A percentile compares a stretch with the other conserved stretches of the same genome.
phyloP scores from a whole-genome alignment of 1,139 yeast species.

The Magnusiomyces suaveolens region DNA sequence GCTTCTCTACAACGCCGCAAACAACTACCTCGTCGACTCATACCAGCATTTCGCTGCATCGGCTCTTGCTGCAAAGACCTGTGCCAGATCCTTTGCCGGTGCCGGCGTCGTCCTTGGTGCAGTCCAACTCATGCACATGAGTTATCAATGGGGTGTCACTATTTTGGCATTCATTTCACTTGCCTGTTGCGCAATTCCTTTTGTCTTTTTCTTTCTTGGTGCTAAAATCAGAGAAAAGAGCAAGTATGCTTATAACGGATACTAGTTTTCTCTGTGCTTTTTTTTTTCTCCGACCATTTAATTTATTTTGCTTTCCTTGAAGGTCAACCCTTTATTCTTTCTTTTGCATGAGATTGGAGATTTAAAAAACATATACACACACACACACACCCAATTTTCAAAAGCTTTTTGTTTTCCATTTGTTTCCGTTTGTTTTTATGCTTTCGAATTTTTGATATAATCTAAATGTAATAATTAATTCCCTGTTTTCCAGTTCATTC shows the following conservation, averaged over 20 bases:
- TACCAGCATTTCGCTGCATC: slow-evolving; percentile 65
- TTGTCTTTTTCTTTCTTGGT: slow-evolving; percentile 57
- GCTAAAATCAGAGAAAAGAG: slow-evolving; percentile 50
- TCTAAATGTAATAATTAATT: no score
- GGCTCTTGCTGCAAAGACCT: slow-evolving; percentile 79
- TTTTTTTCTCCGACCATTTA: no score
- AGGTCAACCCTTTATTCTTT: no score
- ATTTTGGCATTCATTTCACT: slow-evolving; percentile 58
- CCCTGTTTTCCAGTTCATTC: no score
- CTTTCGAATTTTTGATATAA: no score
- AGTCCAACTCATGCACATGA: slow-evolving; percentile 54
- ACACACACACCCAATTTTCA: no score
- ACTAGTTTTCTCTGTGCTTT: no score
- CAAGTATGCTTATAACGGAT: slow-evolving; percentile 49
- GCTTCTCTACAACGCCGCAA: slow-evolving; percentile 45
- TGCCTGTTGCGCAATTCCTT: slow-evolving; percentile 57
- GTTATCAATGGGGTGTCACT: slow-evolving; percentile 70
- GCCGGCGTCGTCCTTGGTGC: slow-evolving; percentile 35
- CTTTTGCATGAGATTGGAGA: no score
- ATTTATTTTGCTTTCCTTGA: no score
- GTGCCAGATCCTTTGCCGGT: slow-evolving; percentile 37
- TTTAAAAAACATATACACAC: no score
- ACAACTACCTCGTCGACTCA: slow-evolving; percentile 67
- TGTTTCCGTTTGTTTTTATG: no score
- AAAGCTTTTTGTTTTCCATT: no score